These are phyloP conservation scores for Stipa capillata DNA, from an alignment of 176 grass and related monocot species.

Conservation along the genomic window DNA sequence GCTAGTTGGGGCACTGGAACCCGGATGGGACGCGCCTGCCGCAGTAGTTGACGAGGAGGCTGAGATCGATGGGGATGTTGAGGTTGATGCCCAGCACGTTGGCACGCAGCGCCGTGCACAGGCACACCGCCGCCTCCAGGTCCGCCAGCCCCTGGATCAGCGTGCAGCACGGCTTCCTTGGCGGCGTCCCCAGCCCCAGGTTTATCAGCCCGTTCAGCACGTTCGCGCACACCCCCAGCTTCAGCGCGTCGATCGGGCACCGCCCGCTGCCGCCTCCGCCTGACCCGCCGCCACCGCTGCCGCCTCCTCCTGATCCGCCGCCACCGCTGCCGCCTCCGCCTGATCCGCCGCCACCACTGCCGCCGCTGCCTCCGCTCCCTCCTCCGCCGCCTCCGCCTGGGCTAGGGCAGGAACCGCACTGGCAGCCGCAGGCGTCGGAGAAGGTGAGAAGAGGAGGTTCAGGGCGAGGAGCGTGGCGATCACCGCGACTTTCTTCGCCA, in stretches of 20 bases:
- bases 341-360: background rate
- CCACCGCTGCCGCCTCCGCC: background rate
- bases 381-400: background rate
- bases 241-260: constrained; percentile 65
- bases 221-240: constrained; percentile 70
- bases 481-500: constrained; percentile 15
- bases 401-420: constrained; percentile 31
- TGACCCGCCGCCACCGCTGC: background rate
- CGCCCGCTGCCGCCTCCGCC: background rate
- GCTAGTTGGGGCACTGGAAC: constrained; percentile 51
- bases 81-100: constrained; percentile 74
- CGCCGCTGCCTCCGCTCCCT: fast-evolving
- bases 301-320: background rate
- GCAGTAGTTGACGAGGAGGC: constrained; percentile 84
- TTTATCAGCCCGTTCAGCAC: constrained; percentile 73
- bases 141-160: constrained; percentile 68
- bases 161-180: constrained; percentile 51
- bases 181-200: constrained; percentile 51
- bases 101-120: constrained; percentile 55
- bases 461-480: constrained; percentile 32
- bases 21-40: constrained; percentile 46
- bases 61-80: constrained; percentile 64
- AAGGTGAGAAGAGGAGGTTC: constrained; percentile 48
- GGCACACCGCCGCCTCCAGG: constrained; percentile 68
- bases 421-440: constrained; percentile 40